Evolutionary conservation across 148 eudicot genomes (phyloP).

Genomic region (Rhododendron molle): DNA sequence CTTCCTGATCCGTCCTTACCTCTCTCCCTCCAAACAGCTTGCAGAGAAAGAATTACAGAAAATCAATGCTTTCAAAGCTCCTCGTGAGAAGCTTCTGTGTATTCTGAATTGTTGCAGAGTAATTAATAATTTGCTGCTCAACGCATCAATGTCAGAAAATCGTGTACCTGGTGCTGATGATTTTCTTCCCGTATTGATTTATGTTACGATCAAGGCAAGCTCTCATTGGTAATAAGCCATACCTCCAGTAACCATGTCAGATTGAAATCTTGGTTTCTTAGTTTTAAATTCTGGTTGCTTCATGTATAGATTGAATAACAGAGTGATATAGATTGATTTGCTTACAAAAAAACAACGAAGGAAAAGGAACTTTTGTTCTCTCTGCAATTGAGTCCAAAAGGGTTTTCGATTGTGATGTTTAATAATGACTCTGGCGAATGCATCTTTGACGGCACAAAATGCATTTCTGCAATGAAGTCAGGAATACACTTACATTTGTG

Average conservation of each 20-base stretch:
- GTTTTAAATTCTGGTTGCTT: neutral
- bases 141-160: conserved; percentile 23
- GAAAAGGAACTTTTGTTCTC: neutral
- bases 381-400: neutral
- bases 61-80: conserved; percentile 30
- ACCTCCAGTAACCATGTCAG: conserved; percentile 5
- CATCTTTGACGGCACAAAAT: neutral
- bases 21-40: conserved; percentile 17
- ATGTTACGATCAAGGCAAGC: conserved; percentile 30
- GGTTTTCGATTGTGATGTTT: neutral
- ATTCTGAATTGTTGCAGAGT: conserved; percentile 32
- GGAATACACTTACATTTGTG: neutral
- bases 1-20: neutral
- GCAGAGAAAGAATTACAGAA: conserved; percentile 34
- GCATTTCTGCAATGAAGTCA: neutral
- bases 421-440: neutral
- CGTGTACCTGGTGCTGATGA: conserved; percentile 36
- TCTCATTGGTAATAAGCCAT: conserved; percentile 26
- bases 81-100: conserved; percentile 32
- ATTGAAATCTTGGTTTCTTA: neutral
- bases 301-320: neutral
- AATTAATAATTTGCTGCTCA: conserved; percentile 32
- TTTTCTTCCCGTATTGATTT: conserved; percentile 31
- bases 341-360: neutral
- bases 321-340: neutral